Conservation (phyloP, 257 asterid genomes). For the Rauvolfia tetraphylla region DNA sequence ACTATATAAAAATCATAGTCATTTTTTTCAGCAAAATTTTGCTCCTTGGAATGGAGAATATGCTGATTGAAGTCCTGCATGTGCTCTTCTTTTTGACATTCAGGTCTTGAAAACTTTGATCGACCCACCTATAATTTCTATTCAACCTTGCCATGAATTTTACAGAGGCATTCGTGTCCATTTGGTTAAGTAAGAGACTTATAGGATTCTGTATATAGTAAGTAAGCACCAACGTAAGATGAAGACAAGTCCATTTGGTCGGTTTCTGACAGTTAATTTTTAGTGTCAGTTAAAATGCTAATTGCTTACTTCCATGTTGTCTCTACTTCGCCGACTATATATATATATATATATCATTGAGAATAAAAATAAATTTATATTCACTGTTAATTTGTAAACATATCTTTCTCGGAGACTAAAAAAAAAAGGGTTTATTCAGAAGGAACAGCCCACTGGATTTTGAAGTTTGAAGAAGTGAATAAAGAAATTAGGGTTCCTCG, state of each 20-base stretch:
- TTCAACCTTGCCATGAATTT: neutral
- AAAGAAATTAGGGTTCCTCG: slow-evolving; percentile 21
- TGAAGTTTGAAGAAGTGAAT: neutral
- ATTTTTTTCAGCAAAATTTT: no score
- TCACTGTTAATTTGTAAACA: neutral
- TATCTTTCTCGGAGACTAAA: slow-evolving; percentile 46
- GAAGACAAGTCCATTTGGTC: neutral
- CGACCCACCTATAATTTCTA: neutral
- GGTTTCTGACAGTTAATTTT: neutral
- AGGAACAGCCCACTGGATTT: slow-evolving; percentile 20
- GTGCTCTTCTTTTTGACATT: neutral
- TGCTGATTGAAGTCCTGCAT: neutral
- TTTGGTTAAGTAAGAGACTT: neutral
- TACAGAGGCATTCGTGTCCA: no score
- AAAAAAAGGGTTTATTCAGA: neutral
- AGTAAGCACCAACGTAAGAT: neutral
- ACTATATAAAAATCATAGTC: neutral
- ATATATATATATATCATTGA: neutral
- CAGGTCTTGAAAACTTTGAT: neutral
- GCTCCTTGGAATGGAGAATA: neutral
- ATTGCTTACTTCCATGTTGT: neutral
- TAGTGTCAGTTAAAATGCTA: neutral
- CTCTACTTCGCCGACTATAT: neutral
- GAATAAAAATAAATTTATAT: no score
- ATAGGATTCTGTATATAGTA: neutral